Percentiles rank a stretch among this genome's conserved stretches.
These are phyloP conservation scores for Neospermospora avenae DNA, from an alignment of 2,329 filamentous ascomycete species.

Conservation along the genomic window DNA sequence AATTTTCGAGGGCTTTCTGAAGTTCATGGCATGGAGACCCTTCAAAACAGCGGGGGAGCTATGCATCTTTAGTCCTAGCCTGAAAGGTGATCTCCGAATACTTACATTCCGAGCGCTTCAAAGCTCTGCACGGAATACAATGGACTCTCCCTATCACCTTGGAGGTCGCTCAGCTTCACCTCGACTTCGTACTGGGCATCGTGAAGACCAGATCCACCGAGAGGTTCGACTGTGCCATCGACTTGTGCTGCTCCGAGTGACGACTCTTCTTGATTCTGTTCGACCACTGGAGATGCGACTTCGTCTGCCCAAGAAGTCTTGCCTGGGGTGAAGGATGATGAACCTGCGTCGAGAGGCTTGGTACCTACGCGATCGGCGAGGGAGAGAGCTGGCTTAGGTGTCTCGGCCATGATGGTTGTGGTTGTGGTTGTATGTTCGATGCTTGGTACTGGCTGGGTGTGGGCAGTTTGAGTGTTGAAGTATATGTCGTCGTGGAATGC, in stretches of 20 bases:
- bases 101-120: conserved; percentile 80
- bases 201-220: conserved; percentile 50
- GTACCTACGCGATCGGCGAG: conserved; percentile 44
- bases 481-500: neutral
- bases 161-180: conserved; percentile 86
- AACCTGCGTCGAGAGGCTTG: conserved; percentile 18
- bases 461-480: neutral
- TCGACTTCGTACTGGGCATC: conserved; percentile 86
- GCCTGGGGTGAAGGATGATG: conserved; percentile 19
- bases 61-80: conserved; percentile 16
- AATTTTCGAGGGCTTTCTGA: conserved; percentile 95
- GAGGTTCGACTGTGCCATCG: conserved; percentile 44
- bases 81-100: conserved; percentile 23
- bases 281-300: conserved; percentile 32
- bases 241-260: conserved; percentile 34
- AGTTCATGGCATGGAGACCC: conserved; percentile 77
- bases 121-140: conserved; percentile 83
- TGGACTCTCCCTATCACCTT: conserved; percentile 81
- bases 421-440: conserved; percentile 9
- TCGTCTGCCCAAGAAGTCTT: conserved; percentile 42
- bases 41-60: conserved; percentile 65
- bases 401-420: conserved; percentile 22
- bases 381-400: conserved; percentile 36
- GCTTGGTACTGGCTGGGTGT: neutral
- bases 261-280: conserved; percentile 12